Evolutionary conservation across 139 green algal genomes (phyloP).

Genomic region (Closterium sp.): DNA sequence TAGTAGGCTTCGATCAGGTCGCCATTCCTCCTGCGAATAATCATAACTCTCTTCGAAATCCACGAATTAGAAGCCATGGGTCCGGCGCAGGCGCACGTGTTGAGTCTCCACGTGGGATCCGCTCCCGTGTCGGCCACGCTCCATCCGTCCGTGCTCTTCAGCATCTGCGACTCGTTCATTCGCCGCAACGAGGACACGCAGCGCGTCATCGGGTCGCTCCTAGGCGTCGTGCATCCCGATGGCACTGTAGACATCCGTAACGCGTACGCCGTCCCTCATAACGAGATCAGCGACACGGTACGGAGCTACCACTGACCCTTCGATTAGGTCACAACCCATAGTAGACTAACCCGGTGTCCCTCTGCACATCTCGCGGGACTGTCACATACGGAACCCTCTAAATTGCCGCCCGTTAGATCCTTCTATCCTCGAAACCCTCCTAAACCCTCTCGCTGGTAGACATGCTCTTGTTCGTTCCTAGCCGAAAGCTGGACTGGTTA

Average conservation of each 20-base stretch:
- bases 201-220: conserved; percentile 92
- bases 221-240: conserved; percentile 75
- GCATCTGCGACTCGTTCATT: conserved; percentile 91
- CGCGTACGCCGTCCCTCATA: conserved; percentile 95
- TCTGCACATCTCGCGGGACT: not conserved
- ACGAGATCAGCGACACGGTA: conserved; percentile 84
- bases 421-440: not conserved
- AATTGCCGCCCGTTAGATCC: not conserved
- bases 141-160: conserved; percentile 89
- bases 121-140: conserved; percentile 51
- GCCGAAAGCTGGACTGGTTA: not conserved
- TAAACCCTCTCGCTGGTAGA: not conserved
- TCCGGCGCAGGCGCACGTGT: not conserved
- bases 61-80: not conserved
- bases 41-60: not conserved
- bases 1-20: not conserved
- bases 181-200: conserved; percentile 78
- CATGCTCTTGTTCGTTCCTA: not conserved
- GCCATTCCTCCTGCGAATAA: not conserved
- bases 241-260: conserved; percentile 78
- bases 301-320: not conserved
- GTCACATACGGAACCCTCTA: not conserved
- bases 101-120: not conserved
- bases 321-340: not conserved
- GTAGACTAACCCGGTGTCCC: too few species aligned